phyloP scores from a whole-genome alignment of 768 basidiomycete species.

The Lactarius sp. region DNA sequence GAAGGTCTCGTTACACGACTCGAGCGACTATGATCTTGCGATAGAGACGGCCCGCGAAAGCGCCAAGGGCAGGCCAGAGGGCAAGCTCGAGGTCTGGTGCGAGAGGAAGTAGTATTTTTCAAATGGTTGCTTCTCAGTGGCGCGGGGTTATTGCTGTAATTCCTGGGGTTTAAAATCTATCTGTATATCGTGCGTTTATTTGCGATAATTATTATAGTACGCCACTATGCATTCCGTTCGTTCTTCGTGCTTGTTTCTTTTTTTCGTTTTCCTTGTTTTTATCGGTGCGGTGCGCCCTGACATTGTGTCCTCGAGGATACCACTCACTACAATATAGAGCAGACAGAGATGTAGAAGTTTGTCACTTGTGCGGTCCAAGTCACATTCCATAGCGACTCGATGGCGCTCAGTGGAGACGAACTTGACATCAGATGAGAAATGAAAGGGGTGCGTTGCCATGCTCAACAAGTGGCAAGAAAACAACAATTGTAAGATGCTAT shows the following conservation, averaged over 20 bases:
- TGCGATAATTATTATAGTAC: no score
- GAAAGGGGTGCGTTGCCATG: no score
- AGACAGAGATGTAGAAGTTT: no score
- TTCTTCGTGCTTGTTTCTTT: no score
- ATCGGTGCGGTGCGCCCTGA: no score
- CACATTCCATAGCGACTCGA: no score
- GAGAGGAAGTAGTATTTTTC: constrained; percentile 13
- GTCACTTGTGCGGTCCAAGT: no score
- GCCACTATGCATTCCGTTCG: no score
- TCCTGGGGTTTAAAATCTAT: not conserved
- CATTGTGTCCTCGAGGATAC: not conserved
- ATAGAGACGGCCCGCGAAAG: constrained; percentile 80
- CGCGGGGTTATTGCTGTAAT: not conserved
- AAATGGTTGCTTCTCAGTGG: not conserved
- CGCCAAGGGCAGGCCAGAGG: constrained; percentile 72
- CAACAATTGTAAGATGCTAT: no score
- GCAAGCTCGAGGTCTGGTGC: constrained; percentile 86
- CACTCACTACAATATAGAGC: not conserved
- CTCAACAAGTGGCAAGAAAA: no score
- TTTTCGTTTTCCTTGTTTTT: not conserved
- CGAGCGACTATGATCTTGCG: constrained; percentile 86
- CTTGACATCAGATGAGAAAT: no score
- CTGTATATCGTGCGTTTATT: not conserved
- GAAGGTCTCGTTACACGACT: constrained; percentile 74
- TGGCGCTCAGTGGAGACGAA: no score